Evolutionary conservation across 306 rosid species (phyloP).

Genomic region (Lathyrus tuberosus): DNA sequence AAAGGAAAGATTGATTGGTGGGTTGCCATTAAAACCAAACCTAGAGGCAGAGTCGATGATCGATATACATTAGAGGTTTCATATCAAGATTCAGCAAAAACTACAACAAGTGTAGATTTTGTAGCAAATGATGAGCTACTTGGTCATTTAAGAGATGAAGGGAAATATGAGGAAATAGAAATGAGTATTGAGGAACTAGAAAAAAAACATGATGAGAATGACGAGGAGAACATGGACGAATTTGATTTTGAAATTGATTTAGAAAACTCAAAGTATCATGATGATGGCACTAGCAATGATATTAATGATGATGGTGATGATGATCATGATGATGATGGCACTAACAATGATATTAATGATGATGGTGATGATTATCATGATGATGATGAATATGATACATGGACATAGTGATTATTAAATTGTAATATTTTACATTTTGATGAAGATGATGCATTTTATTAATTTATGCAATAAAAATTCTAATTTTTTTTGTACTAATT

Average conservation of each 20-base stretch:
- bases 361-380: neutral
- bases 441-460: no score
- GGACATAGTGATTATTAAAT: no score
- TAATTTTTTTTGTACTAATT: no score
- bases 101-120: neutral
- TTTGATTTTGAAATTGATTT: neutral
- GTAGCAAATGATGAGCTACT: neutral
- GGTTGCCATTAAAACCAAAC: constrained; percentile 4
- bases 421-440: no score
- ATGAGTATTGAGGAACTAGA: neutral
- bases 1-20: neutral
- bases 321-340: neutral
- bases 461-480: no score
- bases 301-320: neutral
- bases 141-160: no score
- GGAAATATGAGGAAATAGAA: neutral
- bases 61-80: constrained; percentile 1
- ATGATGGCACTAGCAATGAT: neutral
- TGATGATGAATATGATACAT: no score
- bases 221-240: neutral
- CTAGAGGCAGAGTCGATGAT: constrained; percentile 1
- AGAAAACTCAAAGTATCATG: neutral
- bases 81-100: neutral
- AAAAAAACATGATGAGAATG: neutral
- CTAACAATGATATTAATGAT: no score